Evolutionary conservation across 176 grass and related monocot species (phyloP).

Genomic region (Oryza australiensis): DNA sequence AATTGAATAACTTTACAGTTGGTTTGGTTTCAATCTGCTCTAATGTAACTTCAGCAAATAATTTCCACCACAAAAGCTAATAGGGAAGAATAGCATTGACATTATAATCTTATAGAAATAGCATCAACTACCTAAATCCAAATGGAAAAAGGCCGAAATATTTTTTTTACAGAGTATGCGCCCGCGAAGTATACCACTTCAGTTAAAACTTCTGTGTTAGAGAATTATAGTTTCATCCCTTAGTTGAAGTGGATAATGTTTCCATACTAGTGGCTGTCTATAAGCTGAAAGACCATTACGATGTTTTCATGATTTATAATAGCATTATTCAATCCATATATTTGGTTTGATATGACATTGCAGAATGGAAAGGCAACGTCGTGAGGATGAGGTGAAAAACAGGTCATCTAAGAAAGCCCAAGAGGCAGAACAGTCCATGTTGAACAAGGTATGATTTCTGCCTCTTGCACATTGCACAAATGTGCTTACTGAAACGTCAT

Average conservation of each 20-base stretch:
- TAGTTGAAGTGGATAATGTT: slow-evolving; percentile 18
- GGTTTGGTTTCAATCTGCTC: slow-evolving; percentile 3
- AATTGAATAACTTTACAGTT: slow-evolving; percentile 26
- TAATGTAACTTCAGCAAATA: slow-evolving; percentile 17
- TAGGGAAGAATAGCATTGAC: not conserved
- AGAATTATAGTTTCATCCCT: not conserved
- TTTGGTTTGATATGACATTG: slow-evolving; percentile 29
- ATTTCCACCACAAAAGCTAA: slow-evolving; percentile 21
- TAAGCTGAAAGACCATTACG: not conserved
- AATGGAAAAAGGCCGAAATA: not conserved
- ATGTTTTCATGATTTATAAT: slow-evolving; percentile 16
- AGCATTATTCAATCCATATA: slow-evolving; percentile 7
- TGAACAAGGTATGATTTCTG: slow-evolving; percentile 55
- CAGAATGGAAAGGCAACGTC: slow-evolving; percentile 88
- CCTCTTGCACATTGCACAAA: slow-evolving; percentile 30
- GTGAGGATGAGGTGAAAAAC: slow-evolving; percentile 79
- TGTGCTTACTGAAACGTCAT: not conserved
- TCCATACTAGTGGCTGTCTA: not conserved
- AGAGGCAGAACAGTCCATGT: slow-evolving; percentile 58
- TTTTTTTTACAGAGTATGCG: not conserved
- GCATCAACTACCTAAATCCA: not conserved
- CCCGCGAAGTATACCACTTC: not conserved
- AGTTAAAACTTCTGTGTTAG: not conserved
- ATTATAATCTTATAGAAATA: slow-evolving; percentile 2
- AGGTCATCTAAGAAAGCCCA: slow-evolving; percentile 86